Evolutionary conservation across 345 rosid genomes (phyloP).

Genomic region (Lagerstroemia speciosa): DNA sequence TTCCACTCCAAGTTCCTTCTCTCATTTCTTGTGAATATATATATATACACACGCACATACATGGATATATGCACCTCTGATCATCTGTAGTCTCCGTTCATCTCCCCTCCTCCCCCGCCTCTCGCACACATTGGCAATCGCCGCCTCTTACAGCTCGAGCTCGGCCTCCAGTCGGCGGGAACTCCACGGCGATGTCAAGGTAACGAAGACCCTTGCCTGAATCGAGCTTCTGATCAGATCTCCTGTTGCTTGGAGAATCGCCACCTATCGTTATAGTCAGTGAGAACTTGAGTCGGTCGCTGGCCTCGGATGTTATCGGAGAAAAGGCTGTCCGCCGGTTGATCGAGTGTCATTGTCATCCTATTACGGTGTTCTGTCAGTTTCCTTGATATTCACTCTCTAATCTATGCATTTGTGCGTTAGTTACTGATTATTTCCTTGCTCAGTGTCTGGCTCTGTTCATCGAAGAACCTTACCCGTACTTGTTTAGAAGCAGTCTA

Average conservation of each 20-base stretch:
- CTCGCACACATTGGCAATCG: background rate
- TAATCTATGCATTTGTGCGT: background rate
- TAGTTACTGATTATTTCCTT: background rate
- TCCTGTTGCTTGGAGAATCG: background rate
- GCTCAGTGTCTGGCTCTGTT: background rate
- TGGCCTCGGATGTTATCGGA: background rate
- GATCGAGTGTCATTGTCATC: background rate
- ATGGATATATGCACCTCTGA: no score
- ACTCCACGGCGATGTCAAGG: background rate
- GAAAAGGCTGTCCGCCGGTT: background rate
- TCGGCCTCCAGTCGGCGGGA: background rate
- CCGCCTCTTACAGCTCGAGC: background rate
- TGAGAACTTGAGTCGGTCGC: background rate
- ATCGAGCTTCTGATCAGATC: background rate
- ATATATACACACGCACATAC: no score
- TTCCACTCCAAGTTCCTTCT: background rate
- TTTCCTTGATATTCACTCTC: background rate
- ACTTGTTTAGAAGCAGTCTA: background rate
- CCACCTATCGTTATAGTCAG: background rate
- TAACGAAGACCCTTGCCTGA: background rate
- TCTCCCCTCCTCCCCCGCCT: background rate
- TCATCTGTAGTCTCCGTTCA: background rate
- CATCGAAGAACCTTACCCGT: background rate
- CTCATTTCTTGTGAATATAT: background rate
- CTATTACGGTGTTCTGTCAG: background rate